Evolutionary conservation across 441 rosid species (phyloP).

Genomic region (Mallotus repandus): DNA sequence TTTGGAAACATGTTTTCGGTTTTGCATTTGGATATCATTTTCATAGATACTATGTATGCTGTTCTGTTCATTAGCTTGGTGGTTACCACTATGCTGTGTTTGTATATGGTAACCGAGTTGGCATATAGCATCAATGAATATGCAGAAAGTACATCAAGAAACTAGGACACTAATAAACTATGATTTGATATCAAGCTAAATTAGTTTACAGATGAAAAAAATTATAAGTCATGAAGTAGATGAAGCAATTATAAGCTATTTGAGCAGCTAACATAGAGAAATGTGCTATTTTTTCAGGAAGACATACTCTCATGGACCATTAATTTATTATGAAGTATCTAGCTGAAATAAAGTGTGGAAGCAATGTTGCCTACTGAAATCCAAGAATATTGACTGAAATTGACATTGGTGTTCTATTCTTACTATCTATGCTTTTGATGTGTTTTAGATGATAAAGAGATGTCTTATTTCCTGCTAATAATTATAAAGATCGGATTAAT

Average conservation of each 20-base stretch:
- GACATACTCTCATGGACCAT: neutral
- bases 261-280: neutral
- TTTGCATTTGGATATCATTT: conserved; percentile 7
- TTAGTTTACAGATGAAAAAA: neutral
- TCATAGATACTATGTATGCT: neutral
- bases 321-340: neutral
- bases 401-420: neutral
- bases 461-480: neutral
- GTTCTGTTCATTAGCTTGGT: neutral
- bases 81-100: conserved; percentile 8
- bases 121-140: neutral
- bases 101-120: conserved; percentile 21
- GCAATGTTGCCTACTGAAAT: neutral
- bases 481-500: neutral
- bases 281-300: neutral
- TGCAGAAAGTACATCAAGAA: conserved; percentile 5
- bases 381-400: neutral
- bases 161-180: neutral
- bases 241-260: neutral
- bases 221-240: neutral
- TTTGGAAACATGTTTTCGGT: conserved; percentile 8
- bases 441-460: neutral
- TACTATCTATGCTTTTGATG: neutral
- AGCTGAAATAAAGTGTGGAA: conserved; percentile 2
- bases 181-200: neutral